Evolutionary conservation across 164 flowering plant genomes (phyloP), one percentile per base, ranked within the genome.

Genomic region (Liriodendron chinense): DNA sequence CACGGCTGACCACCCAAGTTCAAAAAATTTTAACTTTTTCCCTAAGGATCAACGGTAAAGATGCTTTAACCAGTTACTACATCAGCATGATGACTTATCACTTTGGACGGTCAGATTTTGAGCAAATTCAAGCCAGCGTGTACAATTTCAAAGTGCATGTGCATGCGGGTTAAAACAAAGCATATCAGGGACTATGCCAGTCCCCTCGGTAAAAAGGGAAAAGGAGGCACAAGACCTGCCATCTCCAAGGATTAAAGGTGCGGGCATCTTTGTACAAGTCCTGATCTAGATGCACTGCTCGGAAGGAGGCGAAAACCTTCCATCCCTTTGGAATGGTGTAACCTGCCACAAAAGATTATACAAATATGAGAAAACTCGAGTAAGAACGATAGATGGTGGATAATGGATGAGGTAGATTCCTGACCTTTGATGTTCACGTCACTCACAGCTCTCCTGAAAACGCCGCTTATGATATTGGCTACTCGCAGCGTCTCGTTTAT

Each of bases 181-280:
- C 2, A 34, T 34, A 34, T 34, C 6, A 34, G 43, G 43, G 43
- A 1, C 43, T 34, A 4, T 34, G 3, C 43, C 3, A 34, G 43
- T 34, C 43, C 43, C 43, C 43, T 34, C 43, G 5, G 43, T 6
- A 34, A 34, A 34, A 34, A 34, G 43, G 43, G 43, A 34, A 34
- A 34, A 34, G 43, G 7, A 7, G 3, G 43, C 43, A 34, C 43
- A 34, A 34, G 43, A 91, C 94, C 97, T 94, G 93, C 99, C 99
- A 96, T 81, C 99, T 88, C 99, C 98, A 96, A 0, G 99, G 99
- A 78, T 92, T 85, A 75, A 96, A 96, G 68, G 89, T 77, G 3
- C 98, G 90, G 68, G 99, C 98, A 66, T 96, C 97, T 76, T 90
- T 85, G 83, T 90, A 96, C 79, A 87, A 76, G 2, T 86, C 89